Base-by-base conservation (phyloP, 2,329 filamentous ascomycete species). In the Fusarium xyrophilum region DNA sequence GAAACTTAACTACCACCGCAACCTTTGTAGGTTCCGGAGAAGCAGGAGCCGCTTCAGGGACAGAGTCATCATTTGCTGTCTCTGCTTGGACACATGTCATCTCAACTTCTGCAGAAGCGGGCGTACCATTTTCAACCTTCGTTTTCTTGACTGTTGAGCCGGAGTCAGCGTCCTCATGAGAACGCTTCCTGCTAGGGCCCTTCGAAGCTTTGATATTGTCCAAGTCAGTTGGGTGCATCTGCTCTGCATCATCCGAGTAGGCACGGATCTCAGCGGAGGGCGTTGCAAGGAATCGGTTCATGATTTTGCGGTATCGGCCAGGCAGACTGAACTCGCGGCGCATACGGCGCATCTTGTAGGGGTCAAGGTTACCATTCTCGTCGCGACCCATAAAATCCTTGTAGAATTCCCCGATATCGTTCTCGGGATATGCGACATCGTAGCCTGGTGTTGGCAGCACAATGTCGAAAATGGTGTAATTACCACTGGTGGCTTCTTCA, bases 391-490 rank as follows among this genome's bases (percentile, higher is more conserved):
- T 99, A 80, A 97, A 96, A 5, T 88, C 85, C 67, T 86, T 85
- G 81, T 98, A 99, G 77, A 91, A 97, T 6, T 88, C 84, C n/a
- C 91, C 93, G 66, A 97, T 88, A 36, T 88, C 88, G 77, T 99
- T 98, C 25, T 84, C 77, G 0, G 96, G 96, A 76, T 98, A 99
- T 36, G 92, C 79, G 39, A 98, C 87, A 72, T 97, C 93, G 81
- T 89, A 97, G 21, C 96, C 96, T 0, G 96, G 96, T n/a, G 91
- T 89, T 6, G 96, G 95, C 5, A 99, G 85, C 15, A 99, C 94
- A 65, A 98, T 77, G 76, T 99, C 96, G 75, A 92, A 93, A 72
- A 99, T 91, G 38, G 85, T 88, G 79, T 91, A 97, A 60, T 86
- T 84, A 14, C 93, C 93, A 68, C 88, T 92, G 28, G 85, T 84